A percentile compares a stretch with the other conserved stretches of the same genome.
phyloP scores from a whole-genome alignment of 2,329 filamentous ascomycete genomes.

The Lojkania enalia region DNA sequence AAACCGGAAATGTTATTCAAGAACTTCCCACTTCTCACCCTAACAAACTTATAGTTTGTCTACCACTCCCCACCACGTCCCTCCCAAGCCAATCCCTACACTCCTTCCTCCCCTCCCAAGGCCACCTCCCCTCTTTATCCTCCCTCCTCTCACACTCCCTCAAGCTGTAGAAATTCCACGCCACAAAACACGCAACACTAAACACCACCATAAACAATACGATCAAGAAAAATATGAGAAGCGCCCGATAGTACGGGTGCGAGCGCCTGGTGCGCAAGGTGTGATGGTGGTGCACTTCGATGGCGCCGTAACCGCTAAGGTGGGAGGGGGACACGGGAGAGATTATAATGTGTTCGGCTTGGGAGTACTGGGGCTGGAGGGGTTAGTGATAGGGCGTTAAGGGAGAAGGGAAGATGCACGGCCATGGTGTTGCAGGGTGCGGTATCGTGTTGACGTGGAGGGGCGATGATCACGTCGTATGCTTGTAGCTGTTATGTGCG shows the following conservation, averaged over 20 bases:
- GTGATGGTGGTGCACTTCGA: not conserved
- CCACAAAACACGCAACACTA: not conserved
- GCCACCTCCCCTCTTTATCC: not conserved
- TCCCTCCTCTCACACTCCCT: not conserved
- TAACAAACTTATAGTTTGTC: too few species aligned
- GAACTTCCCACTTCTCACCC: too few species aligned
- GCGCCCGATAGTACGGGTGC: not conserved
- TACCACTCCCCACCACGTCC: not conserved
- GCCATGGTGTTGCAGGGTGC: not conserved
- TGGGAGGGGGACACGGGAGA: not conserved
- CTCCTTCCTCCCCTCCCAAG: constrained; percentile 1
- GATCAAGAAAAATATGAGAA: not conserved
- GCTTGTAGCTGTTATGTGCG: too few species aligned
- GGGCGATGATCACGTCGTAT: not conserved
- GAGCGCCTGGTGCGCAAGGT: too few species aligned
- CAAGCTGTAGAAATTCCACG: not conserved
- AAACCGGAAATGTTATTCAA: too few species aligned
- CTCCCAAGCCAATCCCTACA: constrained; percentile 1
- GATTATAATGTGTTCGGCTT: not conserved
- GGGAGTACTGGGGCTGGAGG: not conserved
- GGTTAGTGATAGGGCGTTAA: not conserved
- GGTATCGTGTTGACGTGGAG: not conserved
- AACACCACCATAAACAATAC: not conserved
- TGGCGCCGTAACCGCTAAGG: not conserved
- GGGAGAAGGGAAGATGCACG: not conserved